A percentile compares a stretch with the other conserved stretches of the same genome.
Evolutionary conservation across 106 monocot species (phyloP).

Genomic region (Iris macrosiphon): DNA sequence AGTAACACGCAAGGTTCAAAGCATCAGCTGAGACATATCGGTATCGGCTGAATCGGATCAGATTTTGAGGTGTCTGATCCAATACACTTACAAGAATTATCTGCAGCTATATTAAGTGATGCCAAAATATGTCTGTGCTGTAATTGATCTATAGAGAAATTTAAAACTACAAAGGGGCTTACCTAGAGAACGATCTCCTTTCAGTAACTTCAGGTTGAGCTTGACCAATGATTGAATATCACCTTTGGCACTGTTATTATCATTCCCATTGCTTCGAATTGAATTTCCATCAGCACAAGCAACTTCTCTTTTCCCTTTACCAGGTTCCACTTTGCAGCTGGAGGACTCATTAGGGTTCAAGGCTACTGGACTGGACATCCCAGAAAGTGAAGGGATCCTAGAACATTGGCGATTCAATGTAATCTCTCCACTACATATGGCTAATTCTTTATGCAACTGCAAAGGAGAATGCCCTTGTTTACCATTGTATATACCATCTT

Average conservation of each 20-base stretch:
- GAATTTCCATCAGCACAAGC: constrained; percentile 3
- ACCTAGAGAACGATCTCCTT: constrained; percentile 35
- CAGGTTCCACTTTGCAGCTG: background rate
- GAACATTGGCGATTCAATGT: background rate
- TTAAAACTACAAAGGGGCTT: background rate
- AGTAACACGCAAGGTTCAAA: too few relatives aligned
- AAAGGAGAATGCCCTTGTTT: background rate
- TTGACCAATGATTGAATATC: constrained; percentile 61
- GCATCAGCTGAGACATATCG: too few relatives aligned
- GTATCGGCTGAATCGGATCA: too few relatives aligned
- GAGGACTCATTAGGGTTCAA: constrained; percentile 1
- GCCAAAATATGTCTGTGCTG: too few relatives aligned
- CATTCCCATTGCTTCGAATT: background rate
- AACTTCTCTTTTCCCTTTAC: background rate
- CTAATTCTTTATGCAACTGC: background rate
- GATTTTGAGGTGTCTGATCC: too few relatives aligned
- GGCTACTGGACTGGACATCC: background rate
- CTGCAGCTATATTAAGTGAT: too few relatives aligned
- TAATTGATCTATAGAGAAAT: too few relatives aligned
- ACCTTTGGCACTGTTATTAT: constrained; percentile 20
- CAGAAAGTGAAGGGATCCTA: constrained; percentile 1
- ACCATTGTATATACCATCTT: background rate
- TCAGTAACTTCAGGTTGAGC: constrained; percentile 43
- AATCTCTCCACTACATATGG: background rate
- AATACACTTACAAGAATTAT: too few relatives aligned